These are phyloP conservation scores for Maudiozyma saulgeensis DNA, from an alignment of 805 yeast genomes.

Conservation along the genomic window DNA sequence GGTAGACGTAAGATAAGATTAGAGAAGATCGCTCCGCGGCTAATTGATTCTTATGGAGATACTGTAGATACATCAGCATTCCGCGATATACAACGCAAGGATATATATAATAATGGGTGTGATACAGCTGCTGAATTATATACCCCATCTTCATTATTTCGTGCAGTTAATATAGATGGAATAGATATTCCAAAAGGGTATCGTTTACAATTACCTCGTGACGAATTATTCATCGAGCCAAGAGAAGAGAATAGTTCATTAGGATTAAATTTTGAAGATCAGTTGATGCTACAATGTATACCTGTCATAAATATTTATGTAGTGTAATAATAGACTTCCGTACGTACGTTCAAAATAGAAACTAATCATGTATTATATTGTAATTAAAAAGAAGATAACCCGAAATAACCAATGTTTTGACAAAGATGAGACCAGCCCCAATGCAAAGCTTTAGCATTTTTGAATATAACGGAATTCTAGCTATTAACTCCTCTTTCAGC, in stretches of 20 bases:
- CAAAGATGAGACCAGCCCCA: too few relatives aligned
- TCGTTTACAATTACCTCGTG: neutral
- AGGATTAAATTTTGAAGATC: conserved; percentile 15
- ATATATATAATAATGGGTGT: neutral
- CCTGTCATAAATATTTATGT: conserved; percentile 18
- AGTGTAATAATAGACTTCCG: too few relatives aligned
- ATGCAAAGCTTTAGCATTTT: too few relatives aligned
- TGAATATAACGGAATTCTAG: too few relatives aligned
- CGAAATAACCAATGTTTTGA: too few relatives aligned
- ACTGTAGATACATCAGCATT: neutral
- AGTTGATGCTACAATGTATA: conserved; percentile 19
- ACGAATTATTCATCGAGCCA: neutral
- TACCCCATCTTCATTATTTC: neutral
- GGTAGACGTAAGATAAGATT: conserved; percentile 4
- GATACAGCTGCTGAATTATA: neutral
- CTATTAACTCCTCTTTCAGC: too few relatives aligned
- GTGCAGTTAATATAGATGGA: conserved; percentile 10
- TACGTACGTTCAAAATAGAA: too few relatives aligned
- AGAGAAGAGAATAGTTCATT: conserved; percentile 1
- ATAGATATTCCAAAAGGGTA: conserved; percentile 1
- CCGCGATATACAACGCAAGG: neutral
- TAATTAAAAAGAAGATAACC: too few relatives aligned
- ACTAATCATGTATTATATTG: too few relatives aligned
- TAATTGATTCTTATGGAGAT: conserved; percentile 2
- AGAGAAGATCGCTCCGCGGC: conserved; percentile 1